phyloP scores from a whole-genome alignment of 2,329 filamentous ascomycete genomes.

The Stylonectria norvegica region DNA sequence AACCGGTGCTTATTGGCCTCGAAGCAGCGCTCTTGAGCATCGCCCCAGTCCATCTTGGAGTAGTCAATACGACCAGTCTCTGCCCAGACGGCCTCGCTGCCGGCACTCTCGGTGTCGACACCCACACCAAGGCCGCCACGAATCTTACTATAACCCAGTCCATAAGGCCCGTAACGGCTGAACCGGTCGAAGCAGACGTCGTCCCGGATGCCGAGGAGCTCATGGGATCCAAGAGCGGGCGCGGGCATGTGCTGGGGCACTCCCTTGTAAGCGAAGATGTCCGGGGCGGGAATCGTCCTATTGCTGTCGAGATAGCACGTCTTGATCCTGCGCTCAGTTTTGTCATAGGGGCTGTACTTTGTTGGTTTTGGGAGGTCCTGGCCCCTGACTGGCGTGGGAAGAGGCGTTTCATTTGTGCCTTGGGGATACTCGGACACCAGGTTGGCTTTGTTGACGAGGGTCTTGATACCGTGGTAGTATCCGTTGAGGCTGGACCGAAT shows the following conservation, averaged over 20 bases:
- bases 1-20: slow-evolving; percentile 63
- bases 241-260: slow-evolving; percentile 75
- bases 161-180: slow-evolving; percentile 79
- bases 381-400: slow-evolving; percentile 33
- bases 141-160: slow-evolving; percentile 72
- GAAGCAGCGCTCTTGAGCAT: slow-evolving; percentile 52
- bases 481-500: slow-evolving; percentile 61
- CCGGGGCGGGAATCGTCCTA: slow-evolving; percentile 55
- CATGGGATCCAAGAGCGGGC: slow-evolving; percentile 72
- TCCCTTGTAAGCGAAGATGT: slow-evolving; percentile 66
- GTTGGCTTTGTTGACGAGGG: slow-evolving; percentile 59
- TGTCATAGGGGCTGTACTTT: slow-evolving; percentile 67
- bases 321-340: slow-evolving; percentile 48
- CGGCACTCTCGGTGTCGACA: slow-evolving; percentile 69
- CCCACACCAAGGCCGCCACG: slow-evolving; percentile 69
- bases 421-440: slow-evolving; percentile 74
- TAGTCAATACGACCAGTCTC: slow-evolving; percentile 56
- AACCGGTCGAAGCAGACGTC: slow-evolving; percentile 88
- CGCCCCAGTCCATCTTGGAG: slow-evolving; percentile 51
- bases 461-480: slow-evolving; percentile 76
- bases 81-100: slow-evolving; percentile 58
- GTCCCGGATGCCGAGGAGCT: slow-evolving; percentile 67
- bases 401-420: slow-evolving; percentile 30
- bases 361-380: slow-evolving; percentile 42
- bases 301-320: slow-evolving; percentile 62